A percentile compares a stretch with the other conserved stretches of the same genome.
Evolutionary conservation across 139 green algal genomes (phyloP).

Genomic region (Chlamydomonas sp.): DNA sequence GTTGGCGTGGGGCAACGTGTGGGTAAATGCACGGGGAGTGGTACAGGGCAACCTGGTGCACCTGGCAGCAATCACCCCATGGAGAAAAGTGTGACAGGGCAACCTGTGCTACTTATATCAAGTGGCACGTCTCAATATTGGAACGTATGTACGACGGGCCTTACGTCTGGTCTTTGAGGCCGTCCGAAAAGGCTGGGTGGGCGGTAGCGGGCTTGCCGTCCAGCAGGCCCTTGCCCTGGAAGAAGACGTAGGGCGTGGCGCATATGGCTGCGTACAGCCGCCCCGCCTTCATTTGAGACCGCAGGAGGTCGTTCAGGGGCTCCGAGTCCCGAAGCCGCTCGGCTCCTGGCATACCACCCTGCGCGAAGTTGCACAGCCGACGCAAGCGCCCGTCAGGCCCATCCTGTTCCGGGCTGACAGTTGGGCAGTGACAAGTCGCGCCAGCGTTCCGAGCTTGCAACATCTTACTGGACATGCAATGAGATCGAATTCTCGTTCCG

Average conservation of each 20-base stretch:
- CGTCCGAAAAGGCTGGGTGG: slow-evolving; percentile 90
- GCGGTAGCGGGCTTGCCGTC: slow-evolving; percentile 78
- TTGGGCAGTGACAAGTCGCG: neutral
- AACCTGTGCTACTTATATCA: too few relatives aligned
- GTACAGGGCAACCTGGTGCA: too few relatives aligned
- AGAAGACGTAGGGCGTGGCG: slow-evolving; percentile 91
- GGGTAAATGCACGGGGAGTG: neutral
- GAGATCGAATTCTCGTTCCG: slow-evolving; percentile 74
- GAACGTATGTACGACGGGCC: too few relatives aligned
- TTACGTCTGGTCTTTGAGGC: slow-evolving; percentile 73
- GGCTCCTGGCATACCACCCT: slow-evolving; percentile 95
- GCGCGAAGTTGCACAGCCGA: neutral
- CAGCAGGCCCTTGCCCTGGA: slow-evolving; percentile 84
- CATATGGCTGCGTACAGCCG: slow-evolving; percentile 92
- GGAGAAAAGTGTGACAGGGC: too few relatives aligned
- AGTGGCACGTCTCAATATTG: too few relatives aligned
- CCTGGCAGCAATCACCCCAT: too few relatives aligned
- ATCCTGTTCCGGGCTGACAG: neutral
- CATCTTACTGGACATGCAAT: slow-evolving; percentile 84
- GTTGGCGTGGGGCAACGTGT: neutral
- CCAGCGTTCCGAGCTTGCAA: neutral
- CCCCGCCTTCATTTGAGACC: slow-evolving; percentile 57
- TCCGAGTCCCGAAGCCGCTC: slow-evolving; percentile 83
- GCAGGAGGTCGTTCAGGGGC: slow-evolving; percentile 70
- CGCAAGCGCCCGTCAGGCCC: neutral